These are phyloP conservation scores for Pseudogymnoascus sp. DNA, from an alignment of 2,329 filamentous ascomycete genomes.

Conservation along the genomic window DNA sequence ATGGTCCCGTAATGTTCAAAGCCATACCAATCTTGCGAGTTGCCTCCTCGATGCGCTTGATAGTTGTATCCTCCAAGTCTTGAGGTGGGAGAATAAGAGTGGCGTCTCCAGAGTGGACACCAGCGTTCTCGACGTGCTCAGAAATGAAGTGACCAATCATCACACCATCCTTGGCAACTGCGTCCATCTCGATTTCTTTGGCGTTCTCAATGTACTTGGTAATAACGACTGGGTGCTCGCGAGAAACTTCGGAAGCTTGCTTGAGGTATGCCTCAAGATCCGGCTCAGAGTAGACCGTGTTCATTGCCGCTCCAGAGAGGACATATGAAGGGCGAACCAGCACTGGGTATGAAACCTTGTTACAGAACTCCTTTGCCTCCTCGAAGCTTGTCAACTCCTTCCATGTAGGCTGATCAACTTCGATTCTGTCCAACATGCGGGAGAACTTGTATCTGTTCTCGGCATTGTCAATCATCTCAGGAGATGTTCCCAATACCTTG, in stretches of 20 bases:
- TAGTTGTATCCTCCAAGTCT: slow-evolving; percentile 82
- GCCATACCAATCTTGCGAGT: slow-evolving; percentile 91
- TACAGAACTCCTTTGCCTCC: slow-evolving; percentile 80
- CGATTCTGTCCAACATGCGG: slow-evolving; percentile 90
- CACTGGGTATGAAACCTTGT: slow-evolving; percentile 84
- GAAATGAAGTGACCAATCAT: slow-evolving; percentile 96
- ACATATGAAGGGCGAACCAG: slow-evolving; percentile 95
- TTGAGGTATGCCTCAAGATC: slow-evolving; percentile 82
- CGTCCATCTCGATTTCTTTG: slow-evolving; percentile 99
- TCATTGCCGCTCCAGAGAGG: slow-evolving; percentile 95
- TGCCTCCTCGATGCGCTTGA: slow-evolving; percentile 84
- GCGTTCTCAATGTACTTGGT: slow-evolving; percentile 99
- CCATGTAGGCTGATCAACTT: slow-evolving; percentile 94
- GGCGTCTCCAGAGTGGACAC: slow-evolving; percentile 96
- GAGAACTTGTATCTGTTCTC: slow-evolving; percentile 99
- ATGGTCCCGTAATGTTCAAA: slow-evolving; percentile 90
- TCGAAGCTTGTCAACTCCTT: slow-evolving; percentile 94
- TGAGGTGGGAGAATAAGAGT: slow-evolving; percentile 92
- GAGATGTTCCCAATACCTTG: slow-evolving; percentile 88
- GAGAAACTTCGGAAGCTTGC: slow-evolving; percentile 86
- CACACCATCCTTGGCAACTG: slow-evolving; percentile 80
- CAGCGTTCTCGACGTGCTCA: slow-evolving; percentile 96
- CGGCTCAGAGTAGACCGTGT: slow-evolving; percentile 94
- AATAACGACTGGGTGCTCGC: slow-evolving; percentile 94
- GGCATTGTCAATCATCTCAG: slow-evolving; percentile 96